phyloP scores from a whole-genome alignment of 345 rosid genomes.

The Hirschfeldia incana region DNA sequence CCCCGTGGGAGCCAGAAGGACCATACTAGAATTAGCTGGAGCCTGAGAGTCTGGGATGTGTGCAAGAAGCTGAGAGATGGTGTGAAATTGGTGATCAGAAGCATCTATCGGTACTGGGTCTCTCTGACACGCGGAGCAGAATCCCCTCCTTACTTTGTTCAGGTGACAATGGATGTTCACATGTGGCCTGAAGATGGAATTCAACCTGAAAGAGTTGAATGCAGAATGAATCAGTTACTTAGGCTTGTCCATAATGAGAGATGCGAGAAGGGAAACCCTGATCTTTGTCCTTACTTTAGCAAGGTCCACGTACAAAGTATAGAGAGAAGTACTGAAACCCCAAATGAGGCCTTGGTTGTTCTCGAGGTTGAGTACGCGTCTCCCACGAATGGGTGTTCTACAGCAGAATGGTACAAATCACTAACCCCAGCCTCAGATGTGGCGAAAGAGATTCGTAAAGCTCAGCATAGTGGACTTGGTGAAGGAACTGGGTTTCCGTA shows the following conservation, averaged over 20 bases:
- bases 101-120: slow-evolving; percentile 74
- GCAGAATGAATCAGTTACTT: slow-evolving; percentile 80
- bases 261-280: slow-evolving; percentile 57
- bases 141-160: slow-evolving; percentile 96
- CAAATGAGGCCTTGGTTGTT: slow-evolving; percentile 79
- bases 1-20: slow-evolving; percentile 53
- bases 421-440: slow-evolving; percentile 94
- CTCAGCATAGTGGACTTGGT: slow-evolving; percentile 59
- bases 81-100: slow-evolving; percentile 55
- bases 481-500: slow-evolving; percentile 71
- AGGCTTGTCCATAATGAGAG: slow-evolving; percentile 66
- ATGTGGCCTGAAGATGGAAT: slow-evolving; percentile 96
- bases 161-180: slow-evolving; percentile 84
- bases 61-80: slow-evolving; percentile 46
- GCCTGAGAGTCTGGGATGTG: slow-evolving; percentile 48
- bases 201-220: slow-evolving; percentile 92
- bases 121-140: slow-evolving; percentile 91
- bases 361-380: slow-evolving; percentile 92
- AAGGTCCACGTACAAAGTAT: slow-evolving; percentile 91
- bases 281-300: slow-evolving; percentile 73
- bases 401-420: slow-evolving; percentile 84
- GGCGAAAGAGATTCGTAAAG: slow-evolving; percentile 71
- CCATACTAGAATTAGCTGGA: slow-evolving; percentile 56
- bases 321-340: slow-evolving; percentile 74
- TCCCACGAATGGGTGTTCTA: slow-evolving; percentile 56